A percentile compares a stretch with the other conserved stretches of the same genome.
phyloP scores from a whole-genome alignment of 1,284 basidiomycete genomes.

The Schizophyllum amplum region DNA sequence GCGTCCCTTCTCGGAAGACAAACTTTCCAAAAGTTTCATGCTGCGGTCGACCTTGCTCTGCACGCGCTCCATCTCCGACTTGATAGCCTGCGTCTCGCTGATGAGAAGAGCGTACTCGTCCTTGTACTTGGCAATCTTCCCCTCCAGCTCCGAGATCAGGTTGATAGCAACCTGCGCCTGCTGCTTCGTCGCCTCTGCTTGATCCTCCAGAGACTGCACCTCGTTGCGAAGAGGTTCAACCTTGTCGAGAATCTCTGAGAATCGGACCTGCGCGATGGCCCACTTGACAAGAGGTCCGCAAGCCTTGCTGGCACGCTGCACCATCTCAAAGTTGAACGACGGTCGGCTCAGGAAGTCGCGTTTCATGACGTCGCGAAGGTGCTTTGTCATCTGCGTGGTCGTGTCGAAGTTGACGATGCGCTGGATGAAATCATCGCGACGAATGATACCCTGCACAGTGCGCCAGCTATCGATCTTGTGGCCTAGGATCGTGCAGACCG shows the following conservation, averaged over 20 bases:
- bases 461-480: slow-evolving; percentile 98
- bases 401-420: slow-evolving; percentile 98
- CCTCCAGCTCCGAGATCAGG: slow-evolving; percentile 90
- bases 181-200: slow-evolving; percentile 89
- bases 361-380: slow-evolving; percentile 88
- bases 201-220: slow-evolving; percentile 86
- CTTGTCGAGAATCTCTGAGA: slow-evolving; percentile 96
- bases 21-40: slow-evolving; percentile 89
- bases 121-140: slow-evolving; percentile 92
- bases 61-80: slow-evolving; percentile 96
- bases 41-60: slow-evolving; percentile 96
- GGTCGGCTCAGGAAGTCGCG: slow-evolving; percentile 89
- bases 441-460: slow-evolving; percentile 92
- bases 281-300: slow-evolving; percentile 98
- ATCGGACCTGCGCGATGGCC: slow-evolving; percentile 95
- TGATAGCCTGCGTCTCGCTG: slow-evolving; percentile 96
- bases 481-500: slow-evolving; percentile 95
- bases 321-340: slow-evolving; percentile 92
- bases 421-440: slow-evolving; percentile 96
- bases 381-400: slow-evolving; percentile 81
- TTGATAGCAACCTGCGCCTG: slow-evolving; percentile 86
- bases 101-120: slow-evolving; percentile 97
- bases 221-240: slow-evolving; percentile 96
- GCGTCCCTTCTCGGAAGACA: slow-evolving; percentile 90
- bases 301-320: slow-evolving; percentile 93